Evolutionary conservation across 2,329 filamentous ascomycete species (phyloP).

Genomic region (Pestalotiopsis sp.): DNA sequence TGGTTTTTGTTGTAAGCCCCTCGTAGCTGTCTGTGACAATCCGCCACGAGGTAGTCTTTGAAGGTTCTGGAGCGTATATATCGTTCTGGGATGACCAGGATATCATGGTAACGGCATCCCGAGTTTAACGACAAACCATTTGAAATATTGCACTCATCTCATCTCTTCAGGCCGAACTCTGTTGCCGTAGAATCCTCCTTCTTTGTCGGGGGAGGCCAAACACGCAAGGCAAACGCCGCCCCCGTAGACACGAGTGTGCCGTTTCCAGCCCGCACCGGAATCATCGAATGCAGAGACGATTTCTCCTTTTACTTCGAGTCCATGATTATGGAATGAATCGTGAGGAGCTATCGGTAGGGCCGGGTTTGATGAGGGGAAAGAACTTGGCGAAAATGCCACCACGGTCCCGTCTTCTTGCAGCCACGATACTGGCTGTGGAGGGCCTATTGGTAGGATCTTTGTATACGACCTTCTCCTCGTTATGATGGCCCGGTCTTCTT

Average conservation of each 20-base stretch:
- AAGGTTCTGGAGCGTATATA: too few relatives aligned
- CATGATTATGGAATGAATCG: conserved; percentile 31
- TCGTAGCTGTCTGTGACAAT: too few relatives aligned
- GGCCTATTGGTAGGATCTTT: conserved; percentile 37
- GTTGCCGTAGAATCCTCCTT: conserved; percentile 53
- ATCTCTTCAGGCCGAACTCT: conserved; percentile 54
- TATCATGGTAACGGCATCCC: too few relatives aligned
- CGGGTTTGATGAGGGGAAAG: conserved; percentile 49
- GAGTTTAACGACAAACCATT: too few relatives aligned
- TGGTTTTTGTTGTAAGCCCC: too few relatives aligned
- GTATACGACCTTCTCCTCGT: conserved; percentile 44
- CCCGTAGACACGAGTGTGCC: conserved; percentile 60
- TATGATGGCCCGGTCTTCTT: conserved; percentile 29
- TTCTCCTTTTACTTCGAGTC: conserved; percentile 49
- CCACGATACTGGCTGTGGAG: conserved; percentile 17
- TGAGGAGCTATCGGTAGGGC: conserved; percentile 48
- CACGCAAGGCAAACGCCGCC: conserved; percentile 59
- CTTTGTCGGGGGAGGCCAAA: conserved; percentile 41
- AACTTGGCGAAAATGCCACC: conserved; percentile 43
- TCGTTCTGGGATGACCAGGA: too few relatives aligned
- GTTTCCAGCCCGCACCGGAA: conserved; percentile 52
- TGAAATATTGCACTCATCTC: conserved; percentile 28
- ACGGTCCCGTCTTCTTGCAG: conserved; percentile 22
- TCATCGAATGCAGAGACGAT: conserved; percentile 49
- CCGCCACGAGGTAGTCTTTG: too few relatives aligned